Conservation (phyloP, 768 basidiomycete genomes). For the Cystofilobasidium capitatum region DNA sequence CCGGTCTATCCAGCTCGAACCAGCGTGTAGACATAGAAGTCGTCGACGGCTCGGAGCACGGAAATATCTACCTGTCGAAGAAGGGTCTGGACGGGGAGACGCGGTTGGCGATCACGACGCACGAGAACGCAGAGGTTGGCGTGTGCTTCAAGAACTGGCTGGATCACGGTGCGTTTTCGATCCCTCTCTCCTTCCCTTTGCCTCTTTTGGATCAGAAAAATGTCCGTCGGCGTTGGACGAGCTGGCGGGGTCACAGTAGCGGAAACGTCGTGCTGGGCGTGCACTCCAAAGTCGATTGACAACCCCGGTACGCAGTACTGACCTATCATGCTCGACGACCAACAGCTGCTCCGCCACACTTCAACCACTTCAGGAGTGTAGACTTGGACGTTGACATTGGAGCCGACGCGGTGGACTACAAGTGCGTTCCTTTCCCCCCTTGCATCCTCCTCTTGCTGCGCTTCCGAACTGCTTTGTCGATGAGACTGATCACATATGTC, state of each 20-base stretch:
- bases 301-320: too few relatives aligned
- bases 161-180: constrained; percentile 52
- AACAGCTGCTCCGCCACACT: constrained; percentile 47
- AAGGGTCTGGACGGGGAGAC: constrained; percentile 80
- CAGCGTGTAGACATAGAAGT: constrained; percentile 93
- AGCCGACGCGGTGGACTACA: constrained; percentile 97
- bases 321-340: too few relatives aligned
- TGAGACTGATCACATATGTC: not conserved
- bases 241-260: not conserved
- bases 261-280: not conserved
- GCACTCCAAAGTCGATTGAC: not conserved
- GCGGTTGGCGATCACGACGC: constrained; percentile 83
- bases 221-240: constrained; percentile 11
- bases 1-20: constrained; percentile 35
- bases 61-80: constrained; percentile 86
- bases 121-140: constrained; percentile 85
- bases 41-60: constrained; percentile 70
- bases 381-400: constrained; percentile 97
- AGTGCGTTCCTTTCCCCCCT: constrained; percentile 49
- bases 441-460: too few relatives aligned
- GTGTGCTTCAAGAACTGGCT: constrained; percentile 84
- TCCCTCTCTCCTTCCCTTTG: not conserved
- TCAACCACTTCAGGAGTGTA: constrained; percentile 55
- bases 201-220: too few relatives aligned
- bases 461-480: too few relatives aligned